Evolutionary conservation across 2,329 filamentous ascomycete genomes (phyloP).

Genomic region (Apiospora saccharicola): DNA sequence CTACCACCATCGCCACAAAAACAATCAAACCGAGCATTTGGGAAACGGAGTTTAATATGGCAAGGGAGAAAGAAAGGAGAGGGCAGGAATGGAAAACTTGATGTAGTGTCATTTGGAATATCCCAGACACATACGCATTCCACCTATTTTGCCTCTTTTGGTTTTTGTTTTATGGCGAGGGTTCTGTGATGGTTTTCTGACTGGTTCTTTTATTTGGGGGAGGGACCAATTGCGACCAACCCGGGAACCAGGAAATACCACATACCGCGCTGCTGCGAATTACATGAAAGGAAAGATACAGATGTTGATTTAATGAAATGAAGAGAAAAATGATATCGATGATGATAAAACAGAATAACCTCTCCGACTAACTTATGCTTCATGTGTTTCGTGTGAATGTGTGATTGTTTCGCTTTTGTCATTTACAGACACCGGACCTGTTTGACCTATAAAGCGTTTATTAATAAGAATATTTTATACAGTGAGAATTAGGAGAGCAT

Average conservation of each 20-base stretch:
- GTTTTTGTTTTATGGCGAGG: not conserved
- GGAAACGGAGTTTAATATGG: constrained; percentile 15
- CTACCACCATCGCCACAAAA: constrained; percentile 6
- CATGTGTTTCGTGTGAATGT: not conserved
- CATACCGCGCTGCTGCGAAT: not conserved
- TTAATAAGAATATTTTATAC: too few species aligned
- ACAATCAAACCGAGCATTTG: constrained; percentile 7
- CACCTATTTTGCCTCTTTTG: not conserved
- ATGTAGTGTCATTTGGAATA: not conserved
- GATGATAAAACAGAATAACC: constrained; percentile 7
- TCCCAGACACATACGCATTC: constrained; percentile 1
- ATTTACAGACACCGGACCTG: too few species aligned
- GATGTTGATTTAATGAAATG: constrained; percentile 26
- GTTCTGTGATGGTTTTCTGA: not conserved
- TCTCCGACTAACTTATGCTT: not conserved
- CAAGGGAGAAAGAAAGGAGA: not conserved
- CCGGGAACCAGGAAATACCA: not conserved
- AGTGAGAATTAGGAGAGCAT: too few species aligned
- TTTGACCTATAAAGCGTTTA: too few species aligned
- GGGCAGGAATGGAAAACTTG: not conserved
- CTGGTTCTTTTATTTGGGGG: constrained; percentile 10
- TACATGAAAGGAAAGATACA: not conserved
- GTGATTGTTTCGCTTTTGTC: not conserved
- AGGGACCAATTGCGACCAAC: constrained; percentile 18
- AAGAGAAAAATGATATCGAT: constrained; percentile 21